Base-by-base conservation (phyloP, 2,329 filamentous ascomycete species). In the Aureobasidium sp. region DNA sequence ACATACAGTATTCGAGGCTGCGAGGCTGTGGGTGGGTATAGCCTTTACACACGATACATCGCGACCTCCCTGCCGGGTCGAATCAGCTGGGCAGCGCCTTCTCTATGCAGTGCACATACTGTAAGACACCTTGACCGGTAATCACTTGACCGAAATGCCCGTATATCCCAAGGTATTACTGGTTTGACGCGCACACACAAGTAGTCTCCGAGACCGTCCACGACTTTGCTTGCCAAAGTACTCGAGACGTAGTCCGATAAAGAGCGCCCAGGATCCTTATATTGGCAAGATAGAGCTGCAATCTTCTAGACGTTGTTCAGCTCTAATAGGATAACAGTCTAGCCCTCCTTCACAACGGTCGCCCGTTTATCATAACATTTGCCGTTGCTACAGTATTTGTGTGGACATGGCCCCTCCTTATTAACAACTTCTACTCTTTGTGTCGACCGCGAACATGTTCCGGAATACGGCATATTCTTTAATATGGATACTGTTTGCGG, bases 351-450 rank as follows among this genome's bases (percentile, higher is more conserved):
- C 37, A 27, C 29, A 57, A 57, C 53, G 53, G 53, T 36, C 39
- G 53, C 17, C 53, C 53, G 53, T 57, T 57, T 27, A 5, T 57
- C 53, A 5, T 46, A 57, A 57, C 27, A 57, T 46, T 23, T 12
- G 37, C 51, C 53, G 34, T 57, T 46, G 42, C 39, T 15, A n/a
- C 12, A 36, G 53, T 57, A 57, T 32, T 57, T 46, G 53, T 57
- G 39, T 26, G 41, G 41, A 36, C 41, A 23, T 46, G 41, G 9
- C 39, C 53, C 26, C 39, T 42, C 23, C 23, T 17, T 17, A 10
- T 23, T 46, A 48, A 9, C 34, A 20, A 15, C 13, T 37, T 20
- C 32, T 6, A 29, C 15, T 37, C n/a, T 37, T 48, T 15, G 27
- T 20, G 55, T 42, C 20, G 23, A 26, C 23, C 36, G n/a, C 41